A percentile compares a stretch with the other conserved stretches of the same genome.
Evolutionary conservation across 441 rosid genomes (phyloP).

Genomic region (Populus hybrid): DNA sequence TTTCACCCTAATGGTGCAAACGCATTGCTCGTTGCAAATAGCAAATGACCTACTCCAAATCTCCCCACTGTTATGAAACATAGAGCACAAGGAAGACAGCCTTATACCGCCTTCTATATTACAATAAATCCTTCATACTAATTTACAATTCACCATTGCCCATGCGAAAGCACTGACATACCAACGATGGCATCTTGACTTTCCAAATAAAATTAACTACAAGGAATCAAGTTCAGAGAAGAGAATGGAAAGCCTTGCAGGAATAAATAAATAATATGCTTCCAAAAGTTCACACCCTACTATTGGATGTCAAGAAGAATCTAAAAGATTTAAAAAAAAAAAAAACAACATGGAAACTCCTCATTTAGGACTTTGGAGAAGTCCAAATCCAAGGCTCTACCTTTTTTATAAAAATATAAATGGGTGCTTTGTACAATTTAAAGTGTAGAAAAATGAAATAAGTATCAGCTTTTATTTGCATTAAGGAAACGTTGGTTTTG

Average conservation of each 20-base stretch:
- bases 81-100: neutral
- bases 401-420: too few species aligned
- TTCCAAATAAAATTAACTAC: neutral
- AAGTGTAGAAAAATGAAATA: too few species aligned
- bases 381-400: neutral
- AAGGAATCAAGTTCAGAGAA: neutral
- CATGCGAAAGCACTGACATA: neutral
- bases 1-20: neutral
- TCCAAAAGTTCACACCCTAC: neutral
- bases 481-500: too few species aligned
- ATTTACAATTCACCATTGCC: neutral
- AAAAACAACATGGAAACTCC: neutral
- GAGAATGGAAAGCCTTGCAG: neutral
- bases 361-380: too few species aligned
- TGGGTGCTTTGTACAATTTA: too few species aligned
- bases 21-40: neutral
- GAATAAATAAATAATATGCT: neutral
- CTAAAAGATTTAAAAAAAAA: neutral
- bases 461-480: too few species aligned
- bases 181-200: neutral
- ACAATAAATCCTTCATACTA: neutral
- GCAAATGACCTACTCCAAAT: neutral
- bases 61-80: neutral
- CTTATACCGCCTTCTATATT: neutral
- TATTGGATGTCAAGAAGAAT: neutral